Percentiles rank a stretch among this genome's conserved stretches.
phyloP scores from a whole-genome alignment of 176 grass and related monocot genomes.

The Otatea glauca region DNA sequence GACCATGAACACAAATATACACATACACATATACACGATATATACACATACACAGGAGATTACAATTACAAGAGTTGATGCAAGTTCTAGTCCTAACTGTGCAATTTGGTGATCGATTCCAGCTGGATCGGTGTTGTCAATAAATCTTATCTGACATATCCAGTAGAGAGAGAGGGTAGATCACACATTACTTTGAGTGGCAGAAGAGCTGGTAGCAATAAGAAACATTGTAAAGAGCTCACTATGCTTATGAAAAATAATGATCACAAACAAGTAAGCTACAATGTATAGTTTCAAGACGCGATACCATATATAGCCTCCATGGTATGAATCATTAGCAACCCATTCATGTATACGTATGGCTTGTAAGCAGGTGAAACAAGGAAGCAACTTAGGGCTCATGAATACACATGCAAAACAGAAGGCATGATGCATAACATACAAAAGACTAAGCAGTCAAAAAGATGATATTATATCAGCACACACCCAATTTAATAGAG shows the following conservation, averaged over 20 bases:
- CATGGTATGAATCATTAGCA: neutral
- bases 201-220: neutral
- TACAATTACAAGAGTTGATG: slow-evolving; percentile 94
- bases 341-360: neutral
- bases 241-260: slow-evolving; percentile 25
- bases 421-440: no score
- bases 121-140: slow-evolving; percentile 99
- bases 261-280: no score
- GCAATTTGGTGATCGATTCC: slow-evolving; percentile 99
- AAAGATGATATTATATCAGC: no score
- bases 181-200: slow-evolving; percentile 5
- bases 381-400: no score
- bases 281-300: neutral
- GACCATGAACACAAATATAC: no score
- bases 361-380: no score
- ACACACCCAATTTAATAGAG: no score
- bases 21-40: no score
- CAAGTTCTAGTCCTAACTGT: slow-evolving; percentile 84
- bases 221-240: slow-evolving; percentile 8
- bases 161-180: slow-evolving; percentile 36
- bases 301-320: neutral
- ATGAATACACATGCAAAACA: no score
- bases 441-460: no score
- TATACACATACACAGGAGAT: no score
- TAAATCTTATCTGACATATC: slow-evolving; percentile 93